Percentiles rank a stretch among this genome's conserved stretches.
Evolutionary conservation across 2,329 filamentous ascomycete genomes (phyloP).

Genomic region (Proliferodiscus dingleyae): DNA sequence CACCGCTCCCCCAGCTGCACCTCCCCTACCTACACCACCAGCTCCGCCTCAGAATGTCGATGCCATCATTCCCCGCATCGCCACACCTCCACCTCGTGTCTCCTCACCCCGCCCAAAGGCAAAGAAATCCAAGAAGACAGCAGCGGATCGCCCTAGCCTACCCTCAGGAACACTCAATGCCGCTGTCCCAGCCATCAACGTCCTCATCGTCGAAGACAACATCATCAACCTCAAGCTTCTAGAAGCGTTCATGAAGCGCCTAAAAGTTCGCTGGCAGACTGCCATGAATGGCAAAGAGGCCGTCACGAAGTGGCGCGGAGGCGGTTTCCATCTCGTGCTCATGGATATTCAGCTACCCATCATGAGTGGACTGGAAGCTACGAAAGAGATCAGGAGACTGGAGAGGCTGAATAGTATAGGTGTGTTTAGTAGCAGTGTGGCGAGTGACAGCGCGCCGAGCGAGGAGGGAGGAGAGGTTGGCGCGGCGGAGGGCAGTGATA

Average conservation of each 20-base stretch:
- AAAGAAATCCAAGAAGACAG: constrained; percentile 52
- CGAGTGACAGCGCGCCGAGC: constrained; percentile 47
- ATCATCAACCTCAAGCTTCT: constrained; percentile 93
- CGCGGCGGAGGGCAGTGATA: constrained; percentile 54
- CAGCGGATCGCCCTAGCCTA: constrained; percentile 41
- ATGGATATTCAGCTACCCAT: constrained; percentile 99
- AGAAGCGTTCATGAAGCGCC: constrained; percentile 89
- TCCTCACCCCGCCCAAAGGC: constrained; percentile 42
- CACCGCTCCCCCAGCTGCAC: constrained; percentile 39
- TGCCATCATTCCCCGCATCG: constrained; percentile 30
- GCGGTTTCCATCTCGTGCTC: constrained; percentile 90
- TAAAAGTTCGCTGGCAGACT: constrained; percentile 96
- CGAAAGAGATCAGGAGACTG: constrained; percentile 84
- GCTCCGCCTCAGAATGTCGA: constrained; percentile 48
- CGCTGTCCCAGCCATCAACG: constrained; percentile 90
- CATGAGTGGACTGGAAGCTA: constrained; percentile 93
- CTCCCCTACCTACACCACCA: constrained; percentile 49
- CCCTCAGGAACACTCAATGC: constrained; percentile 68
- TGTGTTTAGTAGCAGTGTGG: constrained; percentile 74
- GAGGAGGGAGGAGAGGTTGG: constrained; percentile 38
- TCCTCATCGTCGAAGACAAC: constrained; percentile 97
- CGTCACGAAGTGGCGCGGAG: constrained; percentile 85
- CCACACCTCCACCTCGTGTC: constrained; percentile 42
- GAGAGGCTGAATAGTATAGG: constrained; percentile 91
- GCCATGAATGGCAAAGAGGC: constrained; percentile 93